phyloP scores from a whole-genome alignment of 108 stramenopile genomes.

The Chaetoceros muelleri region DNA sequence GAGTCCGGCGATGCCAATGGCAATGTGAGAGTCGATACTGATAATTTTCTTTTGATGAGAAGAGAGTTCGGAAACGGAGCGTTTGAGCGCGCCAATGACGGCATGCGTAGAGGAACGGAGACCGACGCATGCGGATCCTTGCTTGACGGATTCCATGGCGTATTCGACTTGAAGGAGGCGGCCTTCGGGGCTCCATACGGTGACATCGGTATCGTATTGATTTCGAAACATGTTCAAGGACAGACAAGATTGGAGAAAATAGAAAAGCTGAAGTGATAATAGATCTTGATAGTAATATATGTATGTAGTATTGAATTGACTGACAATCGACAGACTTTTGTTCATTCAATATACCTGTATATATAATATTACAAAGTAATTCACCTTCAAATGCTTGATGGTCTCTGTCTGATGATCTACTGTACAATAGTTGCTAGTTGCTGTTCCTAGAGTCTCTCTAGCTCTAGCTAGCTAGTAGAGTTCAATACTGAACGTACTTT shows the following conservation, averaged over 20 bases:
- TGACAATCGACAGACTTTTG: no score
- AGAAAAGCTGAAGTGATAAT: no score
- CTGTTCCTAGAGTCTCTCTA: no score
- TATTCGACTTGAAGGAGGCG: conserved; percentile 98
- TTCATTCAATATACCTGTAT: no score
- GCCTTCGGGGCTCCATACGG: conserved; percentile 98
- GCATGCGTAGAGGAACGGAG: conserved; percentile 73
- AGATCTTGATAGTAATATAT: no score
- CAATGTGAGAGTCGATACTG: conserved; percentile 97
- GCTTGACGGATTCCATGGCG: conserved; percentile 99
- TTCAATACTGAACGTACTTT: no score
- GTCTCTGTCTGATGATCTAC: no score
- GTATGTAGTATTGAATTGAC: no score
- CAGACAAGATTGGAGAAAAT: background rate
- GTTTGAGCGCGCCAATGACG: conserved; percentile 93
- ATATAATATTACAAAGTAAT: no score
- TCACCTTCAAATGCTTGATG: no score
- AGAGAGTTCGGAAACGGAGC: conserved; percentile 90
- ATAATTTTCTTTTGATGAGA: conserved; percentile 94
- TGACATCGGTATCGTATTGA: conserved; percentile 99
- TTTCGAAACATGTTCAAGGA: conserved; percentile 90
- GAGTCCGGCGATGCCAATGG: conserved; percentile 92
- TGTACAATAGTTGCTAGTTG: no score
- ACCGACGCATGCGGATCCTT: conserved; percentile 93
- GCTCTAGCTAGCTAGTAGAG: no score